Base-by-base conservation (phyloP, 495 filamentous ascomycete genomes). In the Tuber microsphaerosporum region DNA sequence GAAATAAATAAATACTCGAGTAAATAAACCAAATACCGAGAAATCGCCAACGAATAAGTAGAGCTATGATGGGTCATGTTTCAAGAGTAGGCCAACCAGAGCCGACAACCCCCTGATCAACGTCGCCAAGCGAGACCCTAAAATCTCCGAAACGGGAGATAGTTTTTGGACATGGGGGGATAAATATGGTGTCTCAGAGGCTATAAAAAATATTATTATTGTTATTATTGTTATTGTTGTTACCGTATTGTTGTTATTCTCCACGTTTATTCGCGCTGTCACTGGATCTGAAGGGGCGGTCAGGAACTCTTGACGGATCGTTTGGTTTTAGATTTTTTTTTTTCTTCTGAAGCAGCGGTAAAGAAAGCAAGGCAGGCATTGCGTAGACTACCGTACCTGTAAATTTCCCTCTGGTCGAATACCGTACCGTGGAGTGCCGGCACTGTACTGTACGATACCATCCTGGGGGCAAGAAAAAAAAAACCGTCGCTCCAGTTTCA, bases 131-230 rank as follows among this genome's bases (percentile, higher is more conserved):
- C 56, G 56, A 65, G 34, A 65, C 56, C 19, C 56, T 65, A 65
- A 61, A 65, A 65, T 65, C 31, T 65, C 56, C 56, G 26, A 65
- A 65, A 65, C 14, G 31, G 56, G 56, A 65, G 56, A 65, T 46
- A 46, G 17, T 16, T 46, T 46, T 46, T 43, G 9, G 17, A 19
- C 45, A 46, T 46, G 45, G 45, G 45, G 45, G 45, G 17, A 46
- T 65, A 65, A 61, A 61, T 31, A 61, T 61, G 51, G 51, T 16
- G 51, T 61, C 51, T 16, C n/a, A 12, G n/a, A 8, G 51, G 51
- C 51, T 61, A 61, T 61, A 5, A 61, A 65, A 65, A 56, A 56
- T 48, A 17, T 46, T 46, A 20, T 20, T 20, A 1, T 56, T 1
- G 10, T n/a, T 56, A 48, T 56, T n/a, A 4, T 43, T 43, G 10